Evolutionary conservation across 164 flowering plant species (phyloP), one percentile per base, ranked within the genome.

Genomic region (Vitis amurensis): DNA sequence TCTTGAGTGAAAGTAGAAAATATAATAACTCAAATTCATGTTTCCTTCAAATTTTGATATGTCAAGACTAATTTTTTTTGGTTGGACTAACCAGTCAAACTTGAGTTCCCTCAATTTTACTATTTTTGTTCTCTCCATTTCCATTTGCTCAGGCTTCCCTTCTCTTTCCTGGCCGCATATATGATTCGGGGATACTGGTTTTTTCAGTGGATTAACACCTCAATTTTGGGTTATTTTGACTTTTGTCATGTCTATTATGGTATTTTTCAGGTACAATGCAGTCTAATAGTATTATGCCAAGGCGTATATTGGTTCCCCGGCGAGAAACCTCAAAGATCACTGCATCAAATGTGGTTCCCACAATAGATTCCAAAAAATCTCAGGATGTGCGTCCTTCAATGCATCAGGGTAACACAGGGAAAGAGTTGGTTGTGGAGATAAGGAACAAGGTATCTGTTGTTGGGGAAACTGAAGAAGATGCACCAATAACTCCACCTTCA

Each of bases 261-360:
- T 50, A 49, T 62, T 37, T 74, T 72, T n/a, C 73, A 94, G 97
- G 86, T 70, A 74, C 73, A 67, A 70, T 75, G 80, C 85, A 80
- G 74, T 75, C 87, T 6, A 86, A 68, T 76, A 75, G 65, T 65
- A 65, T 87, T 44, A 79, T 74, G 60, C 94, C 97, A 12, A 84
- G 89, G 71, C 86, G 97, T 27, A 48, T 67, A 15, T 37, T 88
- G 58, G 84, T 80, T 75, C 83, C 93, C 37, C 81, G 78, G 58
- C 74, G 81, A 48, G 92, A 70, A 64, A 66, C 76, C 11, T 62
- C 82, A 9, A 81, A 74, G 55, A 72, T 55, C 59, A 50, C 72
- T 8, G 56, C 44, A 57, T 52, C 63, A 8, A 70, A 64, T 67
- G 69, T 60, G 19, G 71, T 56, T 69, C 51, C 78, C 56, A 50